phyloP scores from a whole-genome alignment of 495 filamentous ascomycete genomes.

The Echria macrotheca region DNA sequence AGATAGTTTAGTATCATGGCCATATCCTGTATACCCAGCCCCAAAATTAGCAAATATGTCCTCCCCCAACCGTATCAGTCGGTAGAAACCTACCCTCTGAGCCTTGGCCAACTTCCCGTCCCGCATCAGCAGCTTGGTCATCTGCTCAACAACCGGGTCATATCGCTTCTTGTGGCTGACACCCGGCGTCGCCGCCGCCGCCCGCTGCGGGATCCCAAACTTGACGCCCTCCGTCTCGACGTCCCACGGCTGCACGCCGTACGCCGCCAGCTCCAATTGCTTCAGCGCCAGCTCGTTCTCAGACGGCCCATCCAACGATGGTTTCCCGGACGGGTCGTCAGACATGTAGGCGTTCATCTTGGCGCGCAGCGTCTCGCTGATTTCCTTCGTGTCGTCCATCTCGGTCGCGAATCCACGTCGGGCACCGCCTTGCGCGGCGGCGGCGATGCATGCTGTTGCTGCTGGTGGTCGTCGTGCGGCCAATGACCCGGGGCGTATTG shows the following conservation, averaged over 20 bases:
- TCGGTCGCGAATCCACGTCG: slow-evolving; percentile 5
- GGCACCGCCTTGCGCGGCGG: slow-evolving; percentile 46
- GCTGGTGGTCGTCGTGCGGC: slow-evolving; percentile 59
- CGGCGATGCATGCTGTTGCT: slow-evolving; percentile 53
- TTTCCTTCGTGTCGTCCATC: slow-evolving; percentile 9
- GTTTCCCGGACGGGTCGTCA: no score
- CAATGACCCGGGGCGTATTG: slow-evolving; percentile 36
- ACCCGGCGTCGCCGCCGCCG: slow-evolving; percentile 55
- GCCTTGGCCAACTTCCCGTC: slow-evolving; percentile 80
- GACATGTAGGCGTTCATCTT: slow-evolving; percentile 2
- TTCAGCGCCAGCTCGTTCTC: slow-evolving; percentile 34
- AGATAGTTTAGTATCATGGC: slow-evolving; percentile 77
- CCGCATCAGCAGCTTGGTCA: slow-evolving; percentile 85
- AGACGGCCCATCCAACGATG: neutral
- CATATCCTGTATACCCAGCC: slow-evolving; percentile 75
- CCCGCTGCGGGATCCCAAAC: slow-evolving; percentile 63
- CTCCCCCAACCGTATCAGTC: slow-evolving; percentile 4
- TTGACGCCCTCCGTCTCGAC: slow-evolving; percentile 54
- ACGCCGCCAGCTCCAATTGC: slow-evolving; percentile 30
- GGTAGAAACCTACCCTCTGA: slow-evolving; percentile 58
- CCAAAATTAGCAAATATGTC: neutral
- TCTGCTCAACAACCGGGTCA: slow-evolving; percentile 72
- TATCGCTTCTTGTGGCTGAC: slow-evolving; percentile 70
- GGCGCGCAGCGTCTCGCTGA: neutral
- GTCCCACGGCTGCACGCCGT: slow-evolving; percentile 27